Base-by-base conservation (phyloP, 2,329 filamentous ascomycete genomes). In the Penicillium sp. region DNA sequence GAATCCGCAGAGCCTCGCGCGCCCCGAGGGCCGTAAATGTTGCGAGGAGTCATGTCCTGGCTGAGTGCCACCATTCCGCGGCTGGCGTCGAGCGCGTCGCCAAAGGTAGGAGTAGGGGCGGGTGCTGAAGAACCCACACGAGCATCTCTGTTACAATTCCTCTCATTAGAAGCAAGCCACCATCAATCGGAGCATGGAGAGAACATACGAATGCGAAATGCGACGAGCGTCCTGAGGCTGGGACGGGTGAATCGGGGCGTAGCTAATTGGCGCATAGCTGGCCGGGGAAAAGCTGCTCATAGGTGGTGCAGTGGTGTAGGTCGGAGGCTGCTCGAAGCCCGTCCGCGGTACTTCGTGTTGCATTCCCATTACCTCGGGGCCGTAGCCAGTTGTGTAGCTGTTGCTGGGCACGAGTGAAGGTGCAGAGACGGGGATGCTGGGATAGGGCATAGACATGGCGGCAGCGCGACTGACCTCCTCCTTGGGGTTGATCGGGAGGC, bases 21-120 rank as follows among this genome's bases (percentile, higher is more conserved):
- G 52, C 76, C 76, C 45, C 85, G 79, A 59, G 83, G 81, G 56
- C 88, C 90, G 68, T 96, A 96, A 65, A 96, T 90, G 69, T 93
- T 94, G 57, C 92, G 81, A 12, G 92, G 90, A 1, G 91, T 96
- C 65, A 86, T 75, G 64, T 96, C 91, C 75, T 96, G 91, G 81
- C 90, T 95, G 82, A 97, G 89, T 34, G 91, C 90, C 24, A 96
- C 83, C 89, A 97, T 96, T 63, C 91, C 90, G 56, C 94, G 88
- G 70, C 91, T 92, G 23, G 92, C 92, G 71, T 96, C 93, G 51
- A 97, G 85, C 26, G 90, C 90, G 69, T 96, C 93, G 61, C 87
- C 89, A 71, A 92, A 95, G 63, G 86, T 87, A 63, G 87, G 80
- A 50, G 81, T 79, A 45, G 73, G 67, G 10, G 54, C 60, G 72